A percentile compares a stretch with the other conserved stretches of the same genome.
phyloP scores from a whole-genome alignment of 23 red algal species.

The Agarophyton chilense region DNA sequence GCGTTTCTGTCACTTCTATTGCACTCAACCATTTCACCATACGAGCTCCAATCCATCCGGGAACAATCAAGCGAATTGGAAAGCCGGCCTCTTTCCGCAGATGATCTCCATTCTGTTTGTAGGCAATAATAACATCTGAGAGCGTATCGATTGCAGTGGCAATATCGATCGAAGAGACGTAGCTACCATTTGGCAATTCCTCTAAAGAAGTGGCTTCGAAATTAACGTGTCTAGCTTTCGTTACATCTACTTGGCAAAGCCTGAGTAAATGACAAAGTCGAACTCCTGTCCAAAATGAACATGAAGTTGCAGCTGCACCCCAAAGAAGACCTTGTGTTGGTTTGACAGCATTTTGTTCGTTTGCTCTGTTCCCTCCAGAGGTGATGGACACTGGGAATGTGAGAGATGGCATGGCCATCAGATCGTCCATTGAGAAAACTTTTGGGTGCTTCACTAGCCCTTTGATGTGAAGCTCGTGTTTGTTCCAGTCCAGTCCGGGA shows the following conservation, averaged over 20 bases:
- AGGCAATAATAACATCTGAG: conserved; percentile 82
- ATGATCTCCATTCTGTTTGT: conserved; percentile 81
- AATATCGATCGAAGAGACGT: conserved; percentile 76
- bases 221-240: conserved; percentile 47
- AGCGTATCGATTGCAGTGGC: conserved; percentile 66
- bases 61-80: conserved; percentile 83
- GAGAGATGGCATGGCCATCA: conserved; percentile 48
- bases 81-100: conserved; percentile 76
- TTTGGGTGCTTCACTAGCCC: conserved; percentile 56
- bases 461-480: conserved; percentile 48
- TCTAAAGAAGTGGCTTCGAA: conserved; percentile 69
- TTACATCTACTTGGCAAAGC: conserved; percentile 18
- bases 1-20: conserved; percentile 53
- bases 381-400: conserved; percentile 81
- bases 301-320: conserved; percentile 56
- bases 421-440: conserved; percentile 50
- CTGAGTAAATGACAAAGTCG: conserved; percentile 67
- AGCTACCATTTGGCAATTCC: conserved; percentile 77
- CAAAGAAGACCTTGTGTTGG: conserved; percentile 80
- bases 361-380: conserved; percentile 86
- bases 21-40: conserved; percentile 91
- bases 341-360: conserved; percentile 78
- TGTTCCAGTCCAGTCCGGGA: conserved; percentile 11
- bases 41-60: conserved; percentile 92
- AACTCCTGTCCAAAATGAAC: conserved; percentile 85